A percentile compares a stretch with the other conserved stretches of the same genome.
These are phyloP conservation scores for Streptanthus diversifolius DNA, from an alignment of 345 rosid species.

Conservation along the genomic window DNA sequence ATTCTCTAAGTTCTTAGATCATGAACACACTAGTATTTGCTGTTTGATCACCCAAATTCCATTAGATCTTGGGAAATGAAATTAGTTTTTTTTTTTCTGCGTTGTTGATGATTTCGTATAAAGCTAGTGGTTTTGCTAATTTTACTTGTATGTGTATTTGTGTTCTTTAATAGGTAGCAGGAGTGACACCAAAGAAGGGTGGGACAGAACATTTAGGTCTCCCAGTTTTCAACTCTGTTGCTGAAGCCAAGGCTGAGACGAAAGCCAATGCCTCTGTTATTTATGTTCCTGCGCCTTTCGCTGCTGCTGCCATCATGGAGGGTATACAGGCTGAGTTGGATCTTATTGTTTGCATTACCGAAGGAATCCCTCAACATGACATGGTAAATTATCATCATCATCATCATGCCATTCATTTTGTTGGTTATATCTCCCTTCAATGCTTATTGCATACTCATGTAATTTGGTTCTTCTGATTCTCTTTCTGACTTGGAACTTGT, in stretches of 20 bases:
- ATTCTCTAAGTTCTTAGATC: too few species aligned
- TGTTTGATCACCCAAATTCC: too few species aligned
- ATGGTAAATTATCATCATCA: constrained; percentile 49
- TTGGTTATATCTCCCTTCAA: neutral
- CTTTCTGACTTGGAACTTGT: constrained; percentile 3
- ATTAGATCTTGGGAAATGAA: constrained; percentile 2
- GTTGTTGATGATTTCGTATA: neutral
- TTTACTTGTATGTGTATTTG: neutral
- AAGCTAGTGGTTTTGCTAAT: neutral
- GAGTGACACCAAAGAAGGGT: constrained; percentile 98
- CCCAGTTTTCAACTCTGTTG: constrained; percentile 92
- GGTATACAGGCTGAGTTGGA: constrained; percentile 87
- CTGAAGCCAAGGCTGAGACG: constrained; percentile 96
- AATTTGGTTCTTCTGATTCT: neutral
- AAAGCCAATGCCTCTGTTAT: constrained; percentile 94
- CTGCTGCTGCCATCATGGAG: constrained; percentile 97
- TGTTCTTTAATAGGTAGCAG: constrained; percentile 63
- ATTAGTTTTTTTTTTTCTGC: neutral
- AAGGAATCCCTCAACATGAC: constrained; percentile 97
- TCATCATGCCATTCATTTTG: neutral
- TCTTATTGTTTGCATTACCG: constrained; percentile 88
- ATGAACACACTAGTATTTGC: too few species aligned
- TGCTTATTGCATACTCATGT: neutral
- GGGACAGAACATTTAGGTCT: constrained; percentile 99
- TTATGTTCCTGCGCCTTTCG: constrained; percentile 96